Evolutionary conservation across 2,329 filamentous ascomycete species (phyloP).

Genomic region (Diaporthe aspalathi): DNA sequence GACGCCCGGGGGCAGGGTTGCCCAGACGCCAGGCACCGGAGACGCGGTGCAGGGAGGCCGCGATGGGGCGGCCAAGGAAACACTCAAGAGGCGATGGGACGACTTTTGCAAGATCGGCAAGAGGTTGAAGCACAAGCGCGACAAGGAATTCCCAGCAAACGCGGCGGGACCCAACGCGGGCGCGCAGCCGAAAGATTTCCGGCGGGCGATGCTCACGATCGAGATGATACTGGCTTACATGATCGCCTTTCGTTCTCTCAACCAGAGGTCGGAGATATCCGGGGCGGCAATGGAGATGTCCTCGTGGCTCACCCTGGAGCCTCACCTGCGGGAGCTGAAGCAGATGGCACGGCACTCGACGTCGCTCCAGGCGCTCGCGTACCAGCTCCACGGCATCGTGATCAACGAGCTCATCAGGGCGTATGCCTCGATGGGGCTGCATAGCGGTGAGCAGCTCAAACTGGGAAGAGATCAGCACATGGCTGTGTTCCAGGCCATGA

Average conservation of each 20-base stretch:
- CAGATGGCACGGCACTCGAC: constrained; percentile 51
- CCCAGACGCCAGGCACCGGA: constrained; percentile 54
- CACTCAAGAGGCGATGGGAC: constrained; percentile 29
- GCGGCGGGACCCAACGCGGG: constrained; percentile 37
- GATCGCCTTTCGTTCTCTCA: constrained; percentile 63
- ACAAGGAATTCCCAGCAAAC: constrained; percentile 48
- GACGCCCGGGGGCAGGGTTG: constrained; percentile 59
- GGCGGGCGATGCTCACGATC: constrained; percentile 50
- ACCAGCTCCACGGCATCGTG: constrained; percentile 58
- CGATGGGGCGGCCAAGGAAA: constrained; percentile 42
- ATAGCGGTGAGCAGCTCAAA: constrained; percentile 39
- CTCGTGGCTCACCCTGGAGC: constrained; percentile 58
- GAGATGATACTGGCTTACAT: constrained; percentile 66
- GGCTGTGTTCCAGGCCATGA: constrained; percentile 43
- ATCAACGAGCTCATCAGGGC: constrained; percentile 59
- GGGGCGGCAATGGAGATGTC: constrained; percentile 55
- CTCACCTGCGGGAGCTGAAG: constrained; percentile 56
- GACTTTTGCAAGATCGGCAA: constrained; percentile 56
- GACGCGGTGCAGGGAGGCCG: constrained; percentile 53
- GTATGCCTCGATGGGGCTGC: constrained; percentile 46
- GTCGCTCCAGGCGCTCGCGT: constrained; percentile 53
- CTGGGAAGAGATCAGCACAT: constrained; percentile 45
- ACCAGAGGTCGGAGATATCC: constrained; percentile 57
- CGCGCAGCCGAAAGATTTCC: constrained; percentile 31
- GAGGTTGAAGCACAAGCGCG: constrained; percentile 66